Conservation (phyloP, 306 rosid genomes). For the Carpinus fangiana region DNA sequence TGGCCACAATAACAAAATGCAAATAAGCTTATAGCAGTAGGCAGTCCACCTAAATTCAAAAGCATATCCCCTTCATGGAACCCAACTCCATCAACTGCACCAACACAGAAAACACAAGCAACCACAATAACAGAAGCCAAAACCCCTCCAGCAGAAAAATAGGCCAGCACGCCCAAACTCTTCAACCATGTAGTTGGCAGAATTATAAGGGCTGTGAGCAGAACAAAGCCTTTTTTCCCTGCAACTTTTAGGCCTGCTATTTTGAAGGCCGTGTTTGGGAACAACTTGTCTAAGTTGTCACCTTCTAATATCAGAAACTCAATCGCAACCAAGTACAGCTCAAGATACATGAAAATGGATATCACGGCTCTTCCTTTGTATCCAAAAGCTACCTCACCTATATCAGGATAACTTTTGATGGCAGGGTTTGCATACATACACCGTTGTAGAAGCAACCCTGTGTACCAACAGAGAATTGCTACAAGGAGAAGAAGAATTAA, state of each 20-base stretch:
- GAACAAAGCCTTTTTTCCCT: slow-evolving; percentile 46
- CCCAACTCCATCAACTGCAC: slow-evolving; percentile 59
- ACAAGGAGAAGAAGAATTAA: slow-evolving; percentile 42
- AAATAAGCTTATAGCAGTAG: slow-evolving; percentile 53
- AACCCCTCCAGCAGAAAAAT: slow-evolving; percentile 67
- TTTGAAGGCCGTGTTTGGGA: slow-evolving; percentile 43
- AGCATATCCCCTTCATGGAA: slow-evolving; percentile 40
- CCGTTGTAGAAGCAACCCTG: slow-evolving; percentile 54
- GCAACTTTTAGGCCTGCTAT: slow-evolving; percentile 33
- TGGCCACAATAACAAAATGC: slow-evolving; percentile 64
- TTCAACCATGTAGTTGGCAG: slow-evolving; percentile 74
- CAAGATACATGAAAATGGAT: slow-evolving; percentile 47
- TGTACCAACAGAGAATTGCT: slow-evolving; percentile 60
- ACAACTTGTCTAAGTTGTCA: slow-evolving; percentile 57
- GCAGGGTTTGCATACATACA: slow-evolving; percentile 50
- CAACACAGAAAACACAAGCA: slow-evolving; percentile 52
- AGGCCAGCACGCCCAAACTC: slow-evolving; percentile 53
- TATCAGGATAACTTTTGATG: slow-evolving; percentile 58
- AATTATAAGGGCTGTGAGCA: slow-evolving; percentile 46
- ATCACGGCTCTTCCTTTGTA: slow-evolving; percentile 47
- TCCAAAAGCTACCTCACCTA: slow-evolving; percentile 66
- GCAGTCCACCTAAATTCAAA: slow-evolving; percentile 37
- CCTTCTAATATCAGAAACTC: slow-evolving; percentile 71
- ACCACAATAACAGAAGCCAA: slow-evolving; percentile 48
- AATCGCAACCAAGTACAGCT: slow-evolving; percentile 51